Conservation (phyloP, 2,329 filamentous ascomycete species). For the Zymoseptoria crescenta region DNA sequence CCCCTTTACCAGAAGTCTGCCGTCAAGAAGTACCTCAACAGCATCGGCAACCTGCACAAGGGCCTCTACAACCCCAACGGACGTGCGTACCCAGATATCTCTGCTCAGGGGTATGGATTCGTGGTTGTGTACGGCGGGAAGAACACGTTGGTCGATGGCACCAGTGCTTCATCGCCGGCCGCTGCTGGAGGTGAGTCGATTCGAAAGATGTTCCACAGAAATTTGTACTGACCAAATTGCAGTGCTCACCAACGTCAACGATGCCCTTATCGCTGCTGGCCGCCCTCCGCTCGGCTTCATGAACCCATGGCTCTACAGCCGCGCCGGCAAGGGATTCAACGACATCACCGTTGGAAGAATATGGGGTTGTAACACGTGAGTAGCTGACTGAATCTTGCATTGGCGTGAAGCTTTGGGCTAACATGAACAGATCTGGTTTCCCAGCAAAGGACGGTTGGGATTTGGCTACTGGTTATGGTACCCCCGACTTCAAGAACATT, state of each 20-base stretch:
- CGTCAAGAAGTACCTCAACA: slow-evolving; percentile 33
- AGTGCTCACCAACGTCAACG: slow-evolving; percentile 52
- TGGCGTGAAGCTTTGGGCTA: neutral
- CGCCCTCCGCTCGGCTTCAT: slow-evolving; percentile 49
- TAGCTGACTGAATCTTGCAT: neutral
- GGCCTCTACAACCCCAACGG: slow-evolving; percentile 38
- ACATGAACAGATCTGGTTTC: slow-evolving; percentile 11
- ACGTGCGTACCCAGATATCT: slow-evolving; percentile 40
- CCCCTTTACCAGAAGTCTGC: slow-evolving; percentile 38
- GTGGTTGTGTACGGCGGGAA: slow-evolving; percentile 37
- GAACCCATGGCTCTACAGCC: slow-evolving; percentile 53
- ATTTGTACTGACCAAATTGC: slow-evolving; percentile 20
- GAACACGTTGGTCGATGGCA: slow-evolving; percentile 42
- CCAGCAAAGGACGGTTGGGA: slow-evolving; percentile 21
- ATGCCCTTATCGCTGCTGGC: slow-evolving; percentile 47
- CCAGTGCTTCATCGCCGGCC: slow-evolving; percentile 49
- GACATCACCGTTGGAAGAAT: slow-evolving; percentile 39
- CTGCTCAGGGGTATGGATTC: slow-evolving; percentile 46
- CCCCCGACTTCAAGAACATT: slow-evolving; percentile 19
- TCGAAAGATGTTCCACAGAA: neutral
- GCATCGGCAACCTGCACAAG: slow-evolving; percentile 32
- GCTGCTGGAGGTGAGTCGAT: slow-evolving; percentile 37
- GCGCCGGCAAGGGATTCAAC: slow-evolving; percentile 42
- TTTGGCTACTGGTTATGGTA: slow-evolving; percentile 21
- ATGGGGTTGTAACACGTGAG: slow-evolving; percentile 29